Evolutionary conservation across 2,329 filamentous ascomycete genomes (phyloP), one percentile per base, ranked within the genome.

Genomic region (Xylariales sp.): DNA sequence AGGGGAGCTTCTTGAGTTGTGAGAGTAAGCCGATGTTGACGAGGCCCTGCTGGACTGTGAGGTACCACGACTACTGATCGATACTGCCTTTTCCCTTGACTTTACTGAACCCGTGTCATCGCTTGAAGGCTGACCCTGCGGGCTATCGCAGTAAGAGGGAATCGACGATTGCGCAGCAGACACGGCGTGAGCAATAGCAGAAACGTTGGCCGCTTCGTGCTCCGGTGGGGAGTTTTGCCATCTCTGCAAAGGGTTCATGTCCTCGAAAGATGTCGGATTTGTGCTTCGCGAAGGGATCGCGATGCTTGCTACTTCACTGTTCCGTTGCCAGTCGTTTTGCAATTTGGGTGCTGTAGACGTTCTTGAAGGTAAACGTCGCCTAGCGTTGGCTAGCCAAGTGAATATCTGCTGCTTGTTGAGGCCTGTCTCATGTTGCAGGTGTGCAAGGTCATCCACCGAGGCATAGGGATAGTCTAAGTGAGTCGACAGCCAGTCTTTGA

Each of bases 351-450:
- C 74, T 32, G 78, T 79, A 2, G 77, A 70, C 33, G 38, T 84
- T 80, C 65, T 95, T 95, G 51, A n/a, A n/a, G n/a, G n/a, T n/a
- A 86, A 83, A 45, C 89, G 76, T 40, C 89, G 79, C 29, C 89
- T 81, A 40, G 88, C 88, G 60, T 95, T 95, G 42, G 89, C 89
- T 32, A 95, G 78, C 89, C 89, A 95, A 57, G 94, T 95, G 10
- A 83, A 83, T 50, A 95, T 91, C 55, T 96, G 90, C 12, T 75
- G 84, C 52, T 87, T 80, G 57, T 80, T 89, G 29, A 96, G 70
- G 6, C 88, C 88, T 1, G 89, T 95, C 50, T 84, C 76, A 32
- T 76, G 73, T 60, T 88, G 84, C 18, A 96, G 69, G 44, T 79
- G 75, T 47, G 89, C 85, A 54, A 91, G 94, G 55, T 95, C 87